Base-by-base conservation (phyloP, 495 filamentous ascomycete genomes). In the Podospora comata region DNA sequence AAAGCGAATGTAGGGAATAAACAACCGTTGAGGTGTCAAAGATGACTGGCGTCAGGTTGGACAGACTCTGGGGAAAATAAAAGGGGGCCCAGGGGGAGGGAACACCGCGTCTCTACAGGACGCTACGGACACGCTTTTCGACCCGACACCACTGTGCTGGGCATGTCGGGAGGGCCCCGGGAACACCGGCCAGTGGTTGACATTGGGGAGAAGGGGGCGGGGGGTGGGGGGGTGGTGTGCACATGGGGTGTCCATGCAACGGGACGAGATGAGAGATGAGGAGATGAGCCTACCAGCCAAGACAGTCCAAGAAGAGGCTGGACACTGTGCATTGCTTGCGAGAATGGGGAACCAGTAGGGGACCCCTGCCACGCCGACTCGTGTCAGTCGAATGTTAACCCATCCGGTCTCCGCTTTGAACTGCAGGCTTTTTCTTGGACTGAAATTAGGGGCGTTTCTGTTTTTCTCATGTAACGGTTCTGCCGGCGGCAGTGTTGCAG, bases 1-100 rank as follows among this genome's bases (percentile, higher is more conserved):
- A 28, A 32, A 28, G 27, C 59, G 59, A 61, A 61, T 27, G 23
- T 27, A 61, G 27, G 23, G 59, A 28, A 27, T 27, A 27, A 61
- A 61, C 27, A n/a, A n/a, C 59, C 59, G 59, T 61, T 61, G 59
- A 61, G 59, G 59, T 61, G 23, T 61, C 20, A 5, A 32, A 61
- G 27, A 61, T 27, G 20, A 13, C 16, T 23, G 27, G 7, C 23
- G 55, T 58, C 55, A 58, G 55, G 23, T 58, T 58, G 55, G 55
- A 20, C n/a, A 58, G 55, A 58, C 55, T 58, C 55, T 58, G 55
- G 55, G 55, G 55, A 58, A 58, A 58, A 26, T 23, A 23, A 23
- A 23, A 23, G 23, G 23, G 55, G 11, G 39, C 39, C 39, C 39
- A 0, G 39, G 39, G 39, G 39, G 39, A 16, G 39, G 23, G 23